Percentiles rank a stretch among this genome's conserved stretches.
These are phyloP conservation scores for Cudoniella acicularis DNA, from an alignment of 495 filamentous ascomycete species.

Conservation along the genomic window DNA sequence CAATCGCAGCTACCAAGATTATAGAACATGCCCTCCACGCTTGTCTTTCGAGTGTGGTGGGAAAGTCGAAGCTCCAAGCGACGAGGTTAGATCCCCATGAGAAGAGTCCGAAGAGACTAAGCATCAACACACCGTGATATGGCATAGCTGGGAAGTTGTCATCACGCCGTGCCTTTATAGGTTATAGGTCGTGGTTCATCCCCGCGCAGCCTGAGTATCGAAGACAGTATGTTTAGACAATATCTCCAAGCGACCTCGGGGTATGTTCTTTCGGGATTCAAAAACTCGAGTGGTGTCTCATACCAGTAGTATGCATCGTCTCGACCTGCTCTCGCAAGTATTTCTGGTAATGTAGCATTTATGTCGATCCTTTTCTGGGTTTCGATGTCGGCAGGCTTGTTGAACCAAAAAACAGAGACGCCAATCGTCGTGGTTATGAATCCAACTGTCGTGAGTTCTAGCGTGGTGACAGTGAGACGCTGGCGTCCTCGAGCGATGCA, in stretches of 20 bases:
- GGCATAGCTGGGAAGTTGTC: slow-evolving; percentile 1
- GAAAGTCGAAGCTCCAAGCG: slow-evolving; percentile 40
- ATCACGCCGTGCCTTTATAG: neutral
- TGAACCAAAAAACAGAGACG: neutral
- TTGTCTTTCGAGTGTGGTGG: slow-evolving; percentile 28
- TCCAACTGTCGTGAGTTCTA: slow-evolving; percentile 7
- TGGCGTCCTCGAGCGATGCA: neutral
- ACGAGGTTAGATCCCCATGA: slow-evolving; percentile 26
- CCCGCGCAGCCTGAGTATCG: neutral
- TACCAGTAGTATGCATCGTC: neutral
- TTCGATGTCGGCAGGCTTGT: slow-evolving; percentile 4
- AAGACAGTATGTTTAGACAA: neutral
- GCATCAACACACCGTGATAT: too few species aligned
- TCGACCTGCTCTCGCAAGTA: neutral
- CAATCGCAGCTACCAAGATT: neutral
- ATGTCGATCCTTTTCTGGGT: neutral
- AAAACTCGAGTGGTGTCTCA: slow-evolving; percentile 19
- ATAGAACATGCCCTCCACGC: slow-evolving; percentile 30
- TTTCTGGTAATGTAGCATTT: slow-evolving; percentile 1
- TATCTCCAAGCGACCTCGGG: neutral
- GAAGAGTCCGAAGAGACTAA: neutral
- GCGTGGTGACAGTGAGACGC: neutral
- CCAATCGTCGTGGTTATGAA: neutral
- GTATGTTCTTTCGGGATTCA: neutral
- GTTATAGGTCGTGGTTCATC: neutral